A percentile compares a stretch with the other conserved stretches of the same genome.
These are phyloP conservation scores for Echria macrotheca DNA, from an alignment of 495 filamentous ascomycete species.

Conservation along the genomic window DNA sequence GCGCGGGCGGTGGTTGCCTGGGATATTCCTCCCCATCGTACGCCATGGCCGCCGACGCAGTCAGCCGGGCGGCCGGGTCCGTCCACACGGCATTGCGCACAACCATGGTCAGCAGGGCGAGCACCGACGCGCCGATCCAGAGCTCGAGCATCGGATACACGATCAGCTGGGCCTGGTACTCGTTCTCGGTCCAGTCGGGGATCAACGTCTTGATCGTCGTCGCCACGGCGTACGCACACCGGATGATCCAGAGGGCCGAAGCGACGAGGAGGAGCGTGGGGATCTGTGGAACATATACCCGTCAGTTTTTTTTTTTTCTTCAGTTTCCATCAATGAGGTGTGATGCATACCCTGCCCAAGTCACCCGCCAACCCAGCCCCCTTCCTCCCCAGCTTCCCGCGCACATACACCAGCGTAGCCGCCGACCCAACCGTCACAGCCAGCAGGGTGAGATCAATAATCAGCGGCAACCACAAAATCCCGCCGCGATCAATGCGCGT, in stretches of 20 bases:
- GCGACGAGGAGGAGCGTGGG: slow-evolving; percentile 4
- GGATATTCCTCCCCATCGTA: too few relatives aligned
- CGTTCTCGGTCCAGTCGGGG: background rate
- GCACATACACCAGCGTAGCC: slow-evolving; percentile 1
- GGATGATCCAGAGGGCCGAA: slow-evolving; percentile 10
- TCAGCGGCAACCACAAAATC: slow-evolving; percentile 7
- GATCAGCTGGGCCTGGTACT: background rate
- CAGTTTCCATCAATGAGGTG: background rate
- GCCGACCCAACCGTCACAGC: slow-evolving; percentile 1
- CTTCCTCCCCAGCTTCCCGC: slow-evolving; percentile 7
- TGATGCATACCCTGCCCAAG: background rate
- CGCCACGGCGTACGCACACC: slow-evolving; percentile 4
- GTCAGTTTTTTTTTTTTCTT: too few relatives aligned
- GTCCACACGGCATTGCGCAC: slow-evolving; percentile 9
- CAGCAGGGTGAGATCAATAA: slow-evolving; percentile 8
- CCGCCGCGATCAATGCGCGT: background rate
- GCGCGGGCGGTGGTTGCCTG: too few relatives aligned
- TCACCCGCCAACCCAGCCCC: background rate
- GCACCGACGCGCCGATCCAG: slow-evolving; percentile 2
- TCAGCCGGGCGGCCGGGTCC: too few relatives aligned
- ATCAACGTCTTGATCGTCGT: slow-evolving; percentile 2
- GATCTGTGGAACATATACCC: too few relatives aligned
- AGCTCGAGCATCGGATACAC: slow-evolving; percentile 6
- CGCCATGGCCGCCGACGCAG: too few relatives aligned
- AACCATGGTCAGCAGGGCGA: slow-evolving; percentile 7